Percentiles rank a stretch among this genome's conserved stretches.
Evolutionary conservation across 345 rosid genomes (phyloP).

Genomic region (Brassica nigra): DNA sequence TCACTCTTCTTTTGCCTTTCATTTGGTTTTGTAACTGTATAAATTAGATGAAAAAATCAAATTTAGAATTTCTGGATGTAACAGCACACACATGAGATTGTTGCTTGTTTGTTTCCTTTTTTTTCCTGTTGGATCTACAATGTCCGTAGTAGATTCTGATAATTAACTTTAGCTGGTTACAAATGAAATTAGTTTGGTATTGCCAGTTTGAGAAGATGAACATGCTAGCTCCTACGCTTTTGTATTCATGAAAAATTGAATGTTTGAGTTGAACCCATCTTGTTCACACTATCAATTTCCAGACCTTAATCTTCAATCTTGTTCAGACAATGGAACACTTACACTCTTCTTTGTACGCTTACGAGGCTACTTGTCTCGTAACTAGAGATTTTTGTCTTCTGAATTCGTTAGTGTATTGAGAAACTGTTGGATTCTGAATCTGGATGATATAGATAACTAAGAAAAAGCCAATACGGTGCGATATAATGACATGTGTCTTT

Average conservation of each 20-base stretch:
- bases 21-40: conserved; percentile 36
- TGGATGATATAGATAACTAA: not conserved
- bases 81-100: not conserved
- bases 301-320: not conserved
- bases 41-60: conserved; percentile 11
- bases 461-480: not conserved
- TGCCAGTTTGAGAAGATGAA: conserved; percentile 25
- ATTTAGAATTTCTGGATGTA: conserved; percentile 2
- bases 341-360: not conserved
- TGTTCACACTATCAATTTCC: not conserved
- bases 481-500: not conserved
- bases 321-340: conserved; percentile 8
- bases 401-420: no score
- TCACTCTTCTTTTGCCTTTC: conserved; percentile 28
- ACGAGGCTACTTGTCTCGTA: not conserved
- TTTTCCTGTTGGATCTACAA: not conserved
- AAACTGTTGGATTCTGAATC: not conserved
- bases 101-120: not conserved
- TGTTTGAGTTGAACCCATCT: not conserved
- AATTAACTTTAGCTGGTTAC: conserved; percentile 6
- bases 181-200: conserved; percentile 16
- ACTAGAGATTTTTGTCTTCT: not conserved
- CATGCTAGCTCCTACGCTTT: not conserved
- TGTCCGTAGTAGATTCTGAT: conserved; percentile 6
- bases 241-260: conserved; percentile 12